phyloP scores from a whole-genome alignment of 805 yeast species.

The Zygosaccharomyces lentus region DNA sequence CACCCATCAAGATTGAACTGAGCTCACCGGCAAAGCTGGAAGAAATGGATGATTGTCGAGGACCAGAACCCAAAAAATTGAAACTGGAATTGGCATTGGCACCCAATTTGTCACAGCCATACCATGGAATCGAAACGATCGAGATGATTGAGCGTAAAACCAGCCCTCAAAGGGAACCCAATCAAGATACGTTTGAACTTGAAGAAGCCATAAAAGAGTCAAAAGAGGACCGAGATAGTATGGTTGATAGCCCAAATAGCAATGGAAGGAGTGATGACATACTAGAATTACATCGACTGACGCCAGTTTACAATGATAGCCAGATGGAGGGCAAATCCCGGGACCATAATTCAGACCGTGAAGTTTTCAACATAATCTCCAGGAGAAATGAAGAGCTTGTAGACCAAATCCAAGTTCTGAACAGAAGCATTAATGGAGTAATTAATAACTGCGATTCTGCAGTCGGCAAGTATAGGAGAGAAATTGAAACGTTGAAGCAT shows the following conservation, averaged over 20 bases:
- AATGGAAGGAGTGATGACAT: conserved; percentile 1
- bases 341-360: conserved; percentile 19
- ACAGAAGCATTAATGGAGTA: conserved; percentile 19
- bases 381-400: conserved; percentile 24
- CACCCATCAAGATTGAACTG: conserved; percentile 23
- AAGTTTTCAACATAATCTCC: conserved; percentile 15
- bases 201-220: conserved; percentile 7
- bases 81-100: conserved; percentile 19
- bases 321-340: conserved; percentile 6
- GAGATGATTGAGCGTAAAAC: conserved; percentile 22
- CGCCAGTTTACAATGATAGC: conserved; percentile 19
- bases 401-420: conserved; percentile 19
- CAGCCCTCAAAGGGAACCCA: conserved; percentile 12
- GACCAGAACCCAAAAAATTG: conserved; percentile 16
- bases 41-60: conserved; percentile 7
- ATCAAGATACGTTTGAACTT: conserved; percentile 3
- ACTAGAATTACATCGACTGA: conserved; percentile 18
- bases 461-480: conserved; percentile 12
- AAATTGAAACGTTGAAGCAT: conserved; percentile 9
- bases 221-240: not conserved
- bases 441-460: conserved; percentile 16
- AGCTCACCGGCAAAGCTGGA: conserved; percentile 19
- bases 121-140: conserved; percentile 20
- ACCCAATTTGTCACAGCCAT: conserved; percentile 18
- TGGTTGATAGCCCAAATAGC: conserved; percentile 1